These are phyloP conservation scores for Juglanconis oblonga DNA, from an alignment of 2,329 filamentous ascomycete species.

Conservation along the genomic window DNA sequence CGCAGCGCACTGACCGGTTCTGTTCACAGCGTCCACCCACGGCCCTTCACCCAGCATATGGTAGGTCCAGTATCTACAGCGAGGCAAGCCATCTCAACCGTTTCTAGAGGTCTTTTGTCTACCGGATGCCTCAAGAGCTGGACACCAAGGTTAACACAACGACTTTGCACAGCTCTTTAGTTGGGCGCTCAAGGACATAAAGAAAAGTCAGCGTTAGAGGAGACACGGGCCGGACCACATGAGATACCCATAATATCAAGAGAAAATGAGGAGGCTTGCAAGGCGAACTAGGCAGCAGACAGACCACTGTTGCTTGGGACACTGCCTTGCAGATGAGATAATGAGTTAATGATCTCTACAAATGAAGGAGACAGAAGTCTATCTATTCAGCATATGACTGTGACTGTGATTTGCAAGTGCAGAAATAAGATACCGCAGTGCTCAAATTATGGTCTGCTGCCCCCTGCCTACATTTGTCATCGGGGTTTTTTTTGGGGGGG, in stretches of 20 bases:
- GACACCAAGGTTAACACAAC: neutral
- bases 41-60: constrained; percentile 53
- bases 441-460: no score
- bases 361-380: neutral
- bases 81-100: constrained; percentile 46
- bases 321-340: neutral
- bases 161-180: constrained; percentile 3
- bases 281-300: neutral
- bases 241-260: neutral
- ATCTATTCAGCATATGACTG: neutral
- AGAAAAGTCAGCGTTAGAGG: neutral
- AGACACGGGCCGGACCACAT: neutral
- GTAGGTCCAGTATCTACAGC: constrained; percentile 39
- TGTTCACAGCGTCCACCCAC: constrained; percentile 48
- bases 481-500: no score
- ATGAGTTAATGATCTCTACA: neutral
- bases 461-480: no score
- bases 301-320: neutral
- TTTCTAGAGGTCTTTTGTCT: constrained; percentile 33
- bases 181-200: constrained; percentile 4
- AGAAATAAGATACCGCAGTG: neutral
- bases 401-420: neutral
- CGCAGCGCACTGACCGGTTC: neutral
- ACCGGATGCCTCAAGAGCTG: neutral
- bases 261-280: neutral